Base-by-base conservation (phyloP, 2,329 filamentous ascomycete genomes). In the Fonsecaea pedrosoi region DNA sequence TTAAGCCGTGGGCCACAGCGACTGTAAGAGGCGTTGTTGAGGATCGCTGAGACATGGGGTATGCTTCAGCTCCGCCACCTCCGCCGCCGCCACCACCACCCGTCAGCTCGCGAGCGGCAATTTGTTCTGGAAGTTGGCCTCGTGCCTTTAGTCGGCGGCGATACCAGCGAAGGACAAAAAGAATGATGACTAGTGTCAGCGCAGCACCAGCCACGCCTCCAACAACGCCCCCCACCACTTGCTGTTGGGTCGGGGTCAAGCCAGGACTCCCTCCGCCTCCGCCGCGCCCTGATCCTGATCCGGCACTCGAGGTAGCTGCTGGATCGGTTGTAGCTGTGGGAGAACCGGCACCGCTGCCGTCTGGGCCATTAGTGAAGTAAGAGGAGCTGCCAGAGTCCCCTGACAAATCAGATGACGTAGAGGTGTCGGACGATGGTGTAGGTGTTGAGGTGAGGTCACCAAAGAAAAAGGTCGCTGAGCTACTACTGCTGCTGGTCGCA, bases 151-250 rank as follows among this genome's bases (percentile, higher is more conserved):
- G 54, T 18, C 70, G 71, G 40, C 73, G 78, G 69, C 82, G 82
- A 74, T 84, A 85, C 73, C 84, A 83, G 65, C 82, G 80, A 55
- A 86, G 77, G 62, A 87, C 75, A 37, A 87, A 75, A 60, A 89
- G 74, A 10, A 87, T 74, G 37, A 85, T 77, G 10, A 83, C 73
- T 8, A 85, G 73, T 7, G 86, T 73, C 7, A 86, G 74, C 12
- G 85, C 83, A 38, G 85, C 73, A 34, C 86, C 87, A 38, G 86
- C 86, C 58, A 88, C 81, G 54, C 86, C 86, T 15, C 87, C 87
- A 32, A 89, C 81, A n/a, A 89, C 85, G 55, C 86, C 86, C 7
- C 87, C 87, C 21, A 88, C 85, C 3, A 89, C 83, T 66, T 82
- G 15, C 83, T 82, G 30, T 84, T 86, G 54, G 80, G 76, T 37